phyloP scores from a whole-genome alignment of 257 asterid species.

The Nicotiana knightiana region DNA sequence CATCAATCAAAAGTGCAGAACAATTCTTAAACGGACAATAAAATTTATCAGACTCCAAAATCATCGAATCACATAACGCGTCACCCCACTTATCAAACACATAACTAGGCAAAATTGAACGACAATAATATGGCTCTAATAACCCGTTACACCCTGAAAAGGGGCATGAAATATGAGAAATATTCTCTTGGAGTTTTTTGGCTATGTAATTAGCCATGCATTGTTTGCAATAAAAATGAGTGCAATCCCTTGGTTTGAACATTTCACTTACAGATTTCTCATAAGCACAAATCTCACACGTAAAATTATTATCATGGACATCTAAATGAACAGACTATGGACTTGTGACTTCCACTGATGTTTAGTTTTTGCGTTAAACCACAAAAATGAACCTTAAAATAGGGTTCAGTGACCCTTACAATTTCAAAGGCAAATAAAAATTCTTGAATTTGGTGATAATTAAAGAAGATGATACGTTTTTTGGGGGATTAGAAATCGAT shows the following conservation, averaged over 20 bases:
- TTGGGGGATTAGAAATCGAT: not conserved
- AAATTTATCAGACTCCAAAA: conserved; percentile 39
- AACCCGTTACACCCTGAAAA: conserved; percentile 33
- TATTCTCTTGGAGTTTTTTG: conserved; percentile 40
- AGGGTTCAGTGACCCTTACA: not conserved
- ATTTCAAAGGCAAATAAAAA: not conserved
- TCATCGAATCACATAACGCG: conserved; percentile 48
- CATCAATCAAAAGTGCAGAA: conserved; percentile 47
- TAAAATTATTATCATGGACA: not conserved
- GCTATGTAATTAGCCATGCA: conserved; percentile 49
- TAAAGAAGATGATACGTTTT: not conserved
- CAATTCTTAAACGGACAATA: conserved; percentile 64
- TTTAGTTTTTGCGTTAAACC: not conserved
- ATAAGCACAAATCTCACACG: conserved; percentile 55
- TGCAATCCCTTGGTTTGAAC: conserved; percentile 34
- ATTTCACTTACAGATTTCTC: conserved; percentile 25
- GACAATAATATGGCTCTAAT: conserved; percentile 51
- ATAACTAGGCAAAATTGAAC: conserved; percentile 37
- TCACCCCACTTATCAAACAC: conserved; percentile 71
- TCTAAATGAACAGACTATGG: no score
- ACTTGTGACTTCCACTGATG: not conserved
- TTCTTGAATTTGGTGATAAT: not conserved
- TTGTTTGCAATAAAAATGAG: conserved; percentile 37
- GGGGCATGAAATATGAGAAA: conserved; percentile 37
- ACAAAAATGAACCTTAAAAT: not conserved